These are phyloP conservation scores for Aegilops umbellulata DNA, from an alignment of 176 grass and related monocot species.

Conservation along the genomic window DNA sequence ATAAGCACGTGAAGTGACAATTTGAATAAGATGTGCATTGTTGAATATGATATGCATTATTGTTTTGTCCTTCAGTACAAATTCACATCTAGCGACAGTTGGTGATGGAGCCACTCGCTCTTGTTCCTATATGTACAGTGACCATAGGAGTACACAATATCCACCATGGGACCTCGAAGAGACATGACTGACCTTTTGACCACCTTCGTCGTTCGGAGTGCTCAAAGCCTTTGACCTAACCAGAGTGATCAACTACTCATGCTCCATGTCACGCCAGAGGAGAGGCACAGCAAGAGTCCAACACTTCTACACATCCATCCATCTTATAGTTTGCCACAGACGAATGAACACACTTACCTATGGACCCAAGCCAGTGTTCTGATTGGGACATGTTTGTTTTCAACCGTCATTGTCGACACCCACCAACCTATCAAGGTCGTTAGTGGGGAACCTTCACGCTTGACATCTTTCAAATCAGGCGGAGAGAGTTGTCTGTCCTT, in stretches of 20 bases:
- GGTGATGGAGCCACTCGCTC: slow-evolving; percentile 19
- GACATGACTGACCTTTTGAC: slow-evolving; percentile 42
- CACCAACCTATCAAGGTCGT: slow-evolving; percentile 35
- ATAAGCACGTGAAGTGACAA: slow-evolving; percentile 2
- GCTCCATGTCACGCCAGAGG: slow-evolving; percentile 21
- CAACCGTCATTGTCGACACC: slow-evolving; percentile 35
- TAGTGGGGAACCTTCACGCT: slow-evolving; percentile 53
- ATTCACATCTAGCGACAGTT: not conserved
- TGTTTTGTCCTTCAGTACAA: slow-evolving; percentile 21
- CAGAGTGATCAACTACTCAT: slow-evolving; percentile 8
- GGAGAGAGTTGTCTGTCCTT: slow-evolving; percentile 43
- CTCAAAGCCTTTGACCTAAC: slow-evolving; percentile 37
- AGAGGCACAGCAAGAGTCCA: slow-evolving; percentile 35
- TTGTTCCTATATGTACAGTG: slow-evolving; percentile 14
- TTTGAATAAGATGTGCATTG: slow-evolving; percentile 7
- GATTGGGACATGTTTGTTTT: slow-evolving; percentile 32
- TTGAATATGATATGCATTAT: not conserved
- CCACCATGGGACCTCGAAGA: slow-evolving; percentile 13
- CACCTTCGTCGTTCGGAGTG: not conserved
- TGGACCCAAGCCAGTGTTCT: slow-evolving; percentile 9
- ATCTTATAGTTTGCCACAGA: slow-evolving; percentile 14
- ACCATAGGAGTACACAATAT: not conserved
- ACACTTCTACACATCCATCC: slow-evolving; percentile 13
- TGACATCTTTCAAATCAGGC: slow-evolving; percentile 35
- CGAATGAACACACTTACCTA: slow-evolving; percentile 20